Conservation (phyloP, 768 basidiomycete species). For the Russula dissimulans region DNA sequence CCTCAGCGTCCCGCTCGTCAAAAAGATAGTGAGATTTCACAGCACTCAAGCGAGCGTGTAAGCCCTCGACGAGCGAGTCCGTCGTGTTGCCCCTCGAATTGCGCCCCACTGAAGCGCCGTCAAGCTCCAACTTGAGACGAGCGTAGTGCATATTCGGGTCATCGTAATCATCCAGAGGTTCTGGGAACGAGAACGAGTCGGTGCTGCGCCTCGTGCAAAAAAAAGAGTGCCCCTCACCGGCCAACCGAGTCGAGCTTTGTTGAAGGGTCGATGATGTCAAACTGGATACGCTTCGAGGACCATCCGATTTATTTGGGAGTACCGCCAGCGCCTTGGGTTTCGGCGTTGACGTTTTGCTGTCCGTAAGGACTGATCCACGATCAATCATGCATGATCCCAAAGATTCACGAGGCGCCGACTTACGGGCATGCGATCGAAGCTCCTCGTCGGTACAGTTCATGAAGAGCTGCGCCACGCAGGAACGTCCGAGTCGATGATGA, state of each 20-base stretch:
- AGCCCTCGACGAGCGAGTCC: conserved; percentile 27
- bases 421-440: conserved; percentile 35
- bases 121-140: conserved; percentile 48
- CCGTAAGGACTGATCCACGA: background rate
- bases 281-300: background rate
- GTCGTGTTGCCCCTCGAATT: conserved; percentile 24
- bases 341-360: conserved; percentile 1
- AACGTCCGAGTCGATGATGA: background rate
- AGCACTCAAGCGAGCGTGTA: conserved; percentile 38
- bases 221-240: background rate
- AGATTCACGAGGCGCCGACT: conserved; percentile 2
- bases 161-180: conserved; percentile 20
- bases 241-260: background rate
- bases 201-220: background rate
- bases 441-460: conserved; percentile 56
- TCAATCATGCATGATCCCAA: background rate
- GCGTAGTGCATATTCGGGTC: conserved; percentile 57
- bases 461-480: conserved; percentile 41
- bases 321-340: background rate
- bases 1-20: conserved; percentile 55
- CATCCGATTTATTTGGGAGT: background rate
- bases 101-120: conserved; percentile 31
- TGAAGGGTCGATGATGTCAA: conserved; percentile 1
- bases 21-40: conserved; percentile 61
- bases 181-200: background rate